Percentiles rank a stretch among this genome's conserved stretches.
Evolutionary conservation across 306 rosid genomes (phyloP).

Genomic region (Vachellia pachyceras): DNA sequence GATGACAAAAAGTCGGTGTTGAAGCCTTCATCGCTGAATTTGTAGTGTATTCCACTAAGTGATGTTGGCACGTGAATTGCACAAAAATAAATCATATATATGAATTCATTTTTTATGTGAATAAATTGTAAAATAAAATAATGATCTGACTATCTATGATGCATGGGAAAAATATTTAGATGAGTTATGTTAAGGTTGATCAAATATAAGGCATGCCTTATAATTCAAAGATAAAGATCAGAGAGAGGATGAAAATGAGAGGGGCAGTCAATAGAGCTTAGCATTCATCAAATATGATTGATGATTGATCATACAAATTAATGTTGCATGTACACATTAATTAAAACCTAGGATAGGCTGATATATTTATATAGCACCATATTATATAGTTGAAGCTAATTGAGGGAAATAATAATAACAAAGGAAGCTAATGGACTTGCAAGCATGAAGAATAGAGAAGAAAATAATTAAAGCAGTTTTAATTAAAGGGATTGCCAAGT

Average conservation of each 20-base stretch:
- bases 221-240: too few species aligned
- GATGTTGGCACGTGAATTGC: too few species aligned
- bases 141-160: neutral
- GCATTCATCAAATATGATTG: conserved; percentile 32
- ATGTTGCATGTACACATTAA: conserved; percentile 44
- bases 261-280: conserved; percentile 35
- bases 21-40: too few species aligned
- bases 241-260: neutral
- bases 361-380: neutral
- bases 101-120: neutral
- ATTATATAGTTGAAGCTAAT: conserved; percentile 33
- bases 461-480: neutral
- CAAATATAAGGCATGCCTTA: too few species aligned
- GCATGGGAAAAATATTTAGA: too few species aligned
- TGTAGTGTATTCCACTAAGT: too few species aligned
- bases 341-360: conserved; percentile 31
- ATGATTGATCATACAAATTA: conserved; percentile 43
- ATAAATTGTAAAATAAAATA: too few species aligned
- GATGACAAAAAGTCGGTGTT: too few species aligned
- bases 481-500: neutral
- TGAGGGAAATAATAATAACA: conserved; percentile 4
- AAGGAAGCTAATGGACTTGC: conserved; percentile 32
- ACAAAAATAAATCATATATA: too few species aligned
- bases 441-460: conserved; percentile 35
- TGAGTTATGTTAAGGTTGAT: too few species aligned